Conservation (phyloP, 805 yeast genomes). For the Ogataea parapolymorpha region DNA sequence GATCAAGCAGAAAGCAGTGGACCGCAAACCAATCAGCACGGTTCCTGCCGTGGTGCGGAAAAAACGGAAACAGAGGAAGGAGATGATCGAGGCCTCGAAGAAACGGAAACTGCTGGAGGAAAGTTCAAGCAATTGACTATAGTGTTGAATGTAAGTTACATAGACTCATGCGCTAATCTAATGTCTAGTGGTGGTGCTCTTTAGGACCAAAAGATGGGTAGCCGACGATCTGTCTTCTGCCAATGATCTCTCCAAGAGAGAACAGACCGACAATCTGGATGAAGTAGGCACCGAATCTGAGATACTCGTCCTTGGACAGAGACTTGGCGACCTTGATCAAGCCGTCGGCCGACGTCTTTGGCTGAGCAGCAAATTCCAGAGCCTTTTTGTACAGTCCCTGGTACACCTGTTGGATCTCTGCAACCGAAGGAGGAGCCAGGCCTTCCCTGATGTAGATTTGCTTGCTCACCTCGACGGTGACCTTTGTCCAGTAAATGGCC, state of each 20-base stretch:
- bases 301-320: conserved; percentile 49
- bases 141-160: conserved; percentile 6
- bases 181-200: conserved; percentile 32
- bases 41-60: conserved; percentile 68
- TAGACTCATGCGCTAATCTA: conserved; percentile 12
- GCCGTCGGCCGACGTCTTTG: conserved; percentile 51
- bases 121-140: conserved; percentile 3
- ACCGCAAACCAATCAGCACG: conserved; percentile 77
- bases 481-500: conserved; percentile 76
- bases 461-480: conserved; percentile 53
- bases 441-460: conserved; percentile 89
- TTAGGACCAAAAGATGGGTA: conserved; percentile 64
- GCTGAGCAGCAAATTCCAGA: conserved; percentile 49
- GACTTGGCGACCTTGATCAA: conserved; percentile 41
- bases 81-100: conserved; percentile 77
- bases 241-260: conserved; percentile 92
- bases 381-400: conserved; percentile 46
- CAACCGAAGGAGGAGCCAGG: conserved; percentile 81
- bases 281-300: conserved; percentile 70
- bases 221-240: conserved; percentile 92
- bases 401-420: conserved; percentile 77
- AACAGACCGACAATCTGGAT: conserved; percentile 88
- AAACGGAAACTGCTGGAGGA: conserved; percentile 41
- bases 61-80: conserved; percentile 58
- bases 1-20: conserved; percentile 53